These are phyloP conservation scores for Marchantia paleacea DNA, from an alignment of 225 moss, liverwort and hornwort species.

Conservation along the genomic window DNA sequence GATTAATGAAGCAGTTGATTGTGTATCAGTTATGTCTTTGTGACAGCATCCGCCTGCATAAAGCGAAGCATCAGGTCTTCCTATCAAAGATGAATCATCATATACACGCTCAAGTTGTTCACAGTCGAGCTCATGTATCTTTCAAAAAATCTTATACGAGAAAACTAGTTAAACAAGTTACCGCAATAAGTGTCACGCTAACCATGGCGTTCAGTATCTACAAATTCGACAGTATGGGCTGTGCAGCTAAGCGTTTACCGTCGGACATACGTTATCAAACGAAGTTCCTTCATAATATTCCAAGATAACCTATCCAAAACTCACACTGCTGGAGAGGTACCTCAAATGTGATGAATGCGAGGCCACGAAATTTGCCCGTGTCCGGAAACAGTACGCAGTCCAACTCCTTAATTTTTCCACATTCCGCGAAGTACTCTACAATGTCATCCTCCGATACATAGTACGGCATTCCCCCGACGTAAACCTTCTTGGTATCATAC, in stretches of 20 bases:
- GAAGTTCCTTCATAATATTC: background rate
- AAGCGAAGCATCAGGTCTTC: constrained; percentile 32
- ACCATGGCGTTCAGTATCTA: constrained; percentile 20
- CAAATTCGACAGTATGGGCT: constrained; percentile 15
- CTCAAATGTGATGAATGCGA: constrained; percentile 67
- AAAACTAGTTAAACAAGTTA: background rate
- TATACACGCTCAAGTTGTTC: background rate
- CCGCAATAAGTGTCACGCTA: background rate
- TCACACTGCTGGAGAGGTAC: constrained; percentile 18
- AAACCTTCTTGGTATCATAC: constrained; percentile 52
- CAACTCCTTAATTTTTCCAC: constrained; percentile 63
- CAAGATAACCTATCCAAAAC: too few relatives aligned
- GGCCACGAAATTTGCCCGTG: constrained; percentile 67
- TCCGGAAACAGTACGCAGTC: constrained; percentile 69
- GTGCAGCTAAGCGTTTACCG: background rate
- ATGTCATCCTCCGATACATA: constrained; percentile 57
- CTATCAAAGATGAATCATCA: constrained; percentile 36
- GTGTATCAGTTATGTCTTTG: constrained; percentile 17
- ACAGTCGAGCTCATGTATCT: background rate
- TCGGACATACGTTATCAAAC: background rate
- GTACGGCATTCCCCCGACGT: constrained; percentile 75
- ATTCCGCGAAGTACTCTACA: constrained; percentile 60
- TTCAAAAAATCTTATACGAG: background rate
- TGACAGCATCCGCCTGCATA: constrained; percentile 39
- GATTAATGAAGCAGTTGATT: background rate